Evolutionary conservation across 2,329 filamentous ascomycete species (phyloP).

Genomic region (Pyricularia pennisetigena): DNA sequence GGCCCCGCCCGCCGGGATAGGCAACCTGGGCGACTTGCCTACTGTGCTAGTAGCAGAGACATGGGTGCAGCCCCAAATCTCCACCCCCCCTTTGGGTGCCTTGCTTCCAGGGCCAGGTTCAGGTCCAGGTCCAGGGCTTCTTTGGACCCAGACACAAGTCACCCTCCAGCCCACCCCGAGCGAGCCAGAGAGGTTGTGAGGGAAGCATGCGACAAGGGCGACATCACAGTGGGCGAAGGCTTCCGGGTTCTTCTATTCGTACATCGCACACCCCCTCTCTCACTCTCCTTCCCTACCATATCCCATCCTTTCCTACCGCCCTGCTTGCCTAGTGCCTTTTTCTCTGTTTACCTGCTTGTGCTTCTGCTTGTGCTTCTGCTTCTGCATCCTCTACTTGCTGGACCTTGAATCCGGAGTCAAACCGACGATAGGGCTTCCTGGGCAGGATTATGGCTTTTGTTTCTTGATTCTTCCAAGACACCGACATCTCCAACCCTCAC

Average conservation of each 20-base stretch:
- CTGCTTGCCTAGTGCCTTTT: not conserved
- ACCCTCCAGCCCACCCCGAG: not conserved
- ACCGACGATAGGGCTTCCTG: not conserved
- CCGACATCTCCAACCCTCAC: conserved; percentile 2
- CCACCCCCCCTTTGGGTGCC: not conserved
- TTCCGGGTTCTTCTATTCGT: not conserved
- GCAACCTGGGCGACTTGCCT: not conserved
- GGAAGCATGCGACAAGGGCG: not conserved
- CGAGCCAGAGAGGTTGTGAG: not conserved
- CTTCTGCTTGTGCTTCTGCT: not conserved
- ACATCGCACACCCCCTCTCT: conserved; percentile 1
- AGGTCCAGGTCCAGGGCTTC: not conserved
- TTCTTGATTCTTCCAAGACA: conserved; percentile 1
- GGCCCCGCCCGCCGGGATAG: conserved; percentile 1
- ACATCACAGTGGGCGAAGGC: not conserved
- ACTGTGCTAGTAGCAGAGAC: not conserved
- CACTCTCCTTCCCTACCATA: not conserved
- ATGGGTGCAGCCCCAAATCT: not conserved
- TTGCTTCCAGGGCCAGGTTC: not conserved
- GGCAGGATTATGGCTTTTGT: not conserved
- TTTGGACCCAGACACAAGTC: not conserved
- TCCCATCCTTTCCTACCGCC: not conserved
- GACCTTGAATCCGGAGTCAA: not conserved
- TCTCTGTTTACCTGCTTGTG: not conserved
- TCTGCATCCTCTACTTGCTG: not conserved